Evolutionary conservation across 2,329 filamentous ascomycete species (phyloP).

Genomic region (Epichloe festucae): DNA sequence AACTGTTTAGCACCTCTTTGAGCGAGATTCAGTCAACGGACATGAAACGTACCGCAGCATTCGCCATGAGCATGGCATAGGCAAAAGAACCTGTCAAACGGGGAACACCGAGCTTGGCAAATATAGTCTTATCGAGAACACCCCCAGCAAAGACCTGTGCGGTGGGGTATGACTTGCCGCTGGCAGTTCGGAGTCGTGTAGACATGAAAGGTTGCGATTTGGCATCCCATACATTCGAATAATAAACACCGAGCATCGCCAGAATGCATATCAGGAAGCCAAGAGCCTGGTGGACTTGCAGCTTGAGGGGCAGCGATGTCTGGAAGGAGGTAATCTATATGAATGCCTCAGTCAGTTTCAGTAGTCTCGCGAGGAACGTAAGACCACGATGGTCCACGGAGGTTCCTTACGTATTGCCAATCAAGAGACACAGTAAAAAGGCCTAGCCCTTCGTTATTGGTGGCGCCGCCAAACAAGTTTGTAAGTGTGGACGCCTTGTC

Average conservation of each 20-base stretch:
- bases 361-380: background rate
- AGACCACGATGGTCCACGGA: background rate
- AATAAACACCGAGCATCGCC: conserved; percentile 25
- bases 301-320: conserved; percentile 22
- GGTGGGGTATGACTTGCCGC: conserved; percentile 28
- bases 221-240: conserved; percentile 26
- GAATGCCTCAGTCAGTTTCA: background rate
- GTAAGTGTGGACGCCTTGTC: background rate
- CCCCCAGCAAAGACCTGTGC: conserved; percentile 25
- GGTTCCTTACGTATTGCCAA: conserved; percentile 25
- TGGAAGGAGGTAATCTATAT: background rate
- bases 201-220: conserved; percentile 21
- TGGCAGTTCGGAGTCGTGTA: conserved; percentile 21
- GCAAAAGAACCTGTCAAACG: conserved; percentile 36
- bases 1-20: no score
- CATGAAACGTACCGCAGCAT: conserved; percentile 33
- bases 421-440: conserved; percentile 28
- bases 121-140: conserved; percentile 26
- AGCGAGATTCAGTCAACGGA: background rate
- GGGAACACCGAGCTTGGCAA: conserved; percentile 32
- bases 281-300: conserved; percentile 23
- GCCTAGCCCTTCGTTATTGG: conserved; percentile 24
- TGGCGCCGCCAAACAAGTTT: conserved; percentile 27
- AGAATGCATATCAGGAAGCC: conserved; percentile 24
- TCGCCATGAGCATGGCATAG: conserved; percentile 41